Percentiles rank a stretch among this genome's conserved stretches.
Conservation (phyloP, 257 asterid genomes). For the Eucommia ulmoides region DNA sequence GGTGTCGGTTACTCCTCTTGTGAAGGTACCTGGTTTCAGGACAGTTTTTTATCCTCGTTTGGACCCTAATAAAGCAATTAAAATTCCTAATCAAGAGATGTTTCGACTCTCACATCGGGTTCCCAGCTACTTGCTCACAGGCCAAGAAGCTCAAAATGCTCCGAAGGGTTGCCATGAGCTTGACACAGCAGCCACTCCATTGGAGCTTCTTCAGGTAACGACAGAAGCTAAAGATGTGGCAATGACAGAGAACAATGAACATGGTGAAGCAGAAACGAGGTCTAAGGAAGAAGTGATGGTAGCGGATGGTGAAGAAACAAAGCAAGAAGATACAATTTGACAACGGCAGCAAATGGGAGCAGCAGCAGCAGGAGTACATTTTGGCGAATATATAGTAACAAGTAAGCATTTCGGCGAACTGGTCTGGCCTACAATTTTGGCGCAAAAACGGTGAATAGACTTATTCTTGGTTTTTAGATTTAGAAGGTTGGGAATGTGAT, state of each 20-base stretch:
- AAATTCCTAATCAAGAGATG: conserved; percentile 58
- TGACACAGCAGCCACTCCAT: conserved; percentile 76
- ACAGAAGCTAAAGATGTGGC: conserved; percentile 15
- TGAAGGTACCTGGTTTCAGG: conserved; percentile 55
- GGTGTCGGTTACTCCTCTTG: conserved; percentile 43
- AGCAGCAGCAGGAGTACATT: conserved; percentile 1
- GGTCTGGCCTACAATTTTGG: too few species aligned
- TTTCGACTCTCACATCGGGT: conserved; percentile 66
- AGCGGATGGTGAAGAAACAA: conserved; percentile 11
- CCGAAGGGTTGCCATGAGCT: conserved; percentile 69
- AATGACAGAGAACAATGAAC: conserved; percentile 6
- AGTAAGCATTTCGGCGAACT: too few species aligned
- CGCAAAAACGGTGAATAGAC: too few species aligned
- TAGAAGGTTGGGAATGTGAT: too few species aligned
- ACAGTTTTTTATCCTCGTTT: conserved; percentile 52
- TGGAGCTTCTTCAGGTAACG: conserved; percentile 51
- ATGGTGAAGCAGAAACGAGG: conserved; percentile 12
- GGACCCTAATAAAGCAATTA: conserved; percentile 25
- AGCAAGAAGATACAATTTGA: conserved; percentile 7
- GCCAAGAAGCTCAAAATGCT: conserved; percentile 39
- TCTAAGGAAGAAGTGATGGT: conserved; percentile 13
- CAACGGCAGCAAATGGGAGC: conserved; percentile 2
- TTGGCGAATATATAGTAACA: too few species aligned
- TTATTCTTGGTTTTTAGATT: too few species aligned
- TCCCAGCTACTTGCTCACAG: conserved; percentile 43